phyloP scores from a whole-genome alignment of 2,329 filamentous ascomycete genomes.

The Cercospora janseana region DNA sequence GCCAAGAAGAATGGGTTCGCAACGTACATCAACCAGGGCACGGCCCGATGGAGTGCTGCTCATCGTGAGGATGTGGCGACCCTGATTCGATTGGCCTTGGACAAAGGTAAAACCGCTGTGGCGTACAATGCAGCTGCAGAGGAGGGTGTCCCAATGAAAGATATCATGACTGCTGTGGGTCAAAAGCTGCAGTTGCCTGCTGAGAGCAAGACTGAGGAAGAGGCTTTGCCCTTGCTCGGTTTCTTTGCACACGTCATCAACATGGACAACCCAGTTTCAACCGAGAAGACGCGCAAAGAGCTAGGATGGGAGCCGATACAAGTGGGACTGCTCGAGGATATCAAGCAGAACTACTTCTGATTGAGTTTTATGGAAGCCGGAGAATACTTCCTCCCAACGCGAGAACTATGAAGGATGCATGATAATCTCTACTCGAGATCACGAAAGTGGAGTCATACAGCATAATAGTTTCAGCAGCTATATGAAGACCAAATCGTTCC shows the following conservation, averaged over 20 bases:
- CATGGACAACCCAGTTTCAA: slow-evolving; percentile 38
- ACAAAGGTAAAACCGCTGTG: slow-evolving; percentile 39
- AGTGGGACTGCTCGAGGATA: slow-evolving; percentile 40
- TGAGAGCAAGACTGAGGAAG: slow-evolving; percentile 29
- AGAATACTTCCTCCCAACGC: background rate
- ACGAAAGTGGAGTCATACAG: too few relatives aligned
- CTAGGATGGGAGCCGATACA: slow-evolving; percentile 43
- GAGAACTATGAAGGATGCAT: background rate
- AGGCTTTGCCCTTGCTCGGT: slow-evolving; percentile 33
- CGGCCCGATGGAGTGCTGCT: slow-evolving; percentile 34
- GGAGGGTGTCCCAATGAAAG: slow-evolving; percentile 23
- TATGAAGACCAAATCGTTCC: too few relatives aligned
- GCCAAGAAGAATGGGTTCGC: slow-evolving; percentile 35
- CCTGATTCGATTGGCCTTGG: slow-evolving; percentile 42
- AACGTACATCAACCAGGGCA: slow-evolving; percentile 37
- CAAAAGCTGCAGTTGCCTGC: slow-evolving; percentile 13
- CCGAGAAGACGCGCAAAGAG: slow-evolving; percentile 40
- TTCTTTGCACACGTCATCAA: slow-evolving; percentile 41
- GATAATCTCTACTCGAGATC: background rate
- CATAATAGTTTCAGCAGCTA: too few relatives aligned
- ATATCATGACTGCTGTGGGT: slow-evolving; percentile 15
- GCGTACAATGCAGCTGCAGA: slow-evolving; percentile 41
- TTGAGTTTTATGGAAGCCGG: background rate
- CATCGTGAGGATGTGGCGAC: slow-evolving; percentile 48
- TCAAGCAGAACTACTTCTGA: slow-evolving; percentile 21